phyloP scores from a whole-genome alignment of 805 yeast genomes.

The Tetrapisispora namnaoensis region DNA sequence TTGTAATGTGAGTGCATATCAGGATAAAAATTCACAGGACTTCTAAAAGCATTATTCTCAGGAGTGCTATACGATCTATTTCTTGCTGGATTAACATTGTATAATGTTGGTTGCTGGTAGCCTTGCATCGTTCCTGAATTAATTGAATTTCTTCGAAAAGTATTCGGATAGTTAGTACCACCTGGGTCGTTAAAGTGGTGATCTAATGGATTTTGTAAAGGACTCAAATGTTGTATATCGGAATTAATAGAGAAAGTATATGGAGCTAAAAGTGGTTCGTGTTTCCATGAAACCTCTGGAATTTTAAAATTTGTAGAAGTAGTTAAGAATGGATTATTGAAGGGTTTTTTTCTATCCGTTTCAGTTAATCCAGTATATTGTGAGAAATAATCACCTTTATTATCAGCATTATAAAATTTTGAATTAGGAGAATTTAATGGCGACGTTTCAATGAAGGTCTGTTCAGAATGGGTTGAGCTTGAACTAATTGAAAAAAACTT shows the following conservation, averaged over 20 bases:
- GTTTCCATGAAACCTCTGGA: not conserved
- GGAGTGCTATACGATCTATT: constrained; percentile 1
- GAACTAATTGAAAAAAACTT: not conserved
- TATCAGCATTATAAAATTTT: not conserved
- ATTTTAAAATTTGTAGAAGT: not conserved
- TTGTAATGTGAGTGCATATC: not conserved
- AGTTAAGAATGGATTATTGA: not conserved
- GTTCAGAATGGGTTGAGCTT: not conserved
- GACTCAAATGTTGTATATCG: not conserved
- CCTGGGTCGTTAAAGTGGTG: not conserved
- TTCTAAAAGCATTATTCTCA: not conserved
- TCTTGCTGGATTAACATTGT: not conserved
- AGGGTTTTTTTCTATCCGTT: not conserved
- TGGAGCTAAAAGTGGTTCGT: not conserved
- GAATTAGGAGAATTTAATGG: not conserved
- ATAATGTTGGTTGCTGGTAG: not conserved
- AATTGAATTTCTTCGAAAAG: not conserved
- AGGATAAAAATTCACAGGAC: not conserved
- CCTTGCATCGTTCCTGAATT: not conserved
- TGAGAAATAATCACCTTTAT: not conserved
- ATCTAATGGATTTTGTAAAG: no score
- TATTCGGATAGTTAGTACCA: not conserved
- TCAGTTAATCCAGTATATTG: not conserved
- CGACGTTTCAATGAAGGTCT: not conserved
- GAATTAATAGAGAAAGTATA: not conserved